Evolutionary conservation across 768 basidiomycete genomes (phyloP), one percentile per base, ranked within the genome.

Genomic region (Cubamyces lactineus): DNA sequence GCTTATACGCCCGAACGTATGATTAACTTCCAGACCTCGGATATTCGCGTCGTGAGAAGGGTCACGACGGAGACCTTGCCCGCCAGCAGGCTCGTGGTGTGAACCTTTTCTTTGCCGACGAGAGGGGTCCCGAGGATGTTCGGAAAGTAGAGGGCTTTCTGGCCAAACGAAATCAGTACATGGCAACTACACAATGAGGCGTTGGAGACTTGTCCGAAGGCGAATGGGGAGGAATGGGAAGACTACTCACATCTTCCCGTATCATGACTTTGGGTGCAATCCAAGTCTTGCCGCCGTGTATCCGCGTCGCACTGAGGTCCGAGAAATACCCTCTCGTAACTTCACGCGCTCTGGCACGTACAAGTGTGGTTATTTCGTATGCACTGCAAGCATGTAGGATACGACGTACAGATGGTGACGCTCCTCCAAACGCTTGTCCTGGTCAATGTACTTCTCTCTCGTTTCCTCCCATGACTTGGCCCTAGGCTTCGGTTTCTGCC

Each of bases 61-160:
- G 89, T 80, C 21, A 98, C 79, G 1, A 97, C 77, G 9, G 91
- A 90, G 55, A 96, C 81, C 65, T 86, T 88, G 11, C 89, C 91
- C 39, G 78, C 80, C 59, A 90, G 87, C 69, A 97, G 78, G 24
- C 85, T 81, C 0, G 93, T 91, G 2, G 94, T 96, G 72, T 94
- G 86, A 28, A 84, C 83, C 53, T 78, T 78, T 55, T 79, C 71
- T 45, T 81, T 76, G 38, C 79, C 80, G 62, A 79, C 80, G 41
- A 98, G 73, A 26, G 85, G 80, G 50, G 83, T 87, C 0, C 96
- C 96, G 1, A 76, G 74, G 26, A 98, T 84, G 70, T 97, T 87
- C 2, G 96, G 96, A 58, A 98, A 87, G 76, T 95, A 97, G 3
- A 96, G 78, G 16, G 96, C 86, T 88, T 88, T 91, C 96, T 98